Base-by-base conservation (phyloP, 371 early-diverging fungal genomes). In the Mucor velutinosus region DNA sequence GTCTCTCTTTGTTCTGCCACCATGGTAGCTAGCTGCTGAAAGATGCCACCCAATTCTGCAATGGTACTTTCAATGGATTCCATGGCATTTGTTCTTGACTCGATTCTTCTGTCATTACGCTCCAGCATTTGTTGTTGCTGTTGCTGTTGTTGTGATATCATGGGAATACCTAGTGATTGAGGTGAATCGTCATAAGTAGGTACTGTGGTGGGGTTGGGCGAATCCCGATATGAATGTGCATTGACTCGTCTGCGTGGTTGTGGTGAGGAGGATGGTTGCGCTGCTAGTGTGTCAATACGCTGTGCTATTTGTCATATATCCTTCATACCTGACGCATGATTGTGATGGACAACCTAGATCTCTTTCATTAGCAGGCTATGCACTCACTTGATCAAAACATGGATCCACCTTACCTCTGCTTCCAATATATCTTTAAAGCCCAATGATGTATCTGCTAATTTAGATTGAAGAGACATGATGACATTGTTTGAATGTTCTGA, bases 51-150 rank as follows among this genome's bases (percentile, higher is more conserved):
- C n/a, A 99, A 86, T 74, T 99, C 99, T 0, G 95, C 93, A 64
- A 99, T 95, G 1, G 99, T 99, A 12, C 94, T 91, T 67, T 99
- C 99, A 61, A 99, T 97, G 17, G 93, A 90, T 69, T 94, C 94
- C 61, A 99, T 97, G 1, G 99, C 98, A 4, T 91, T 88, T 0
- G 91, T 86, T 55, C 99, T 84, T 55, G 87, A 87, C 62, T 97
- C 95, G 56, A 96, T 83, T 74, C 95, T 94, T 64, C 87, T 82
- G 64, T 88, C 81, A 60, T 91, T 82, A 35, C 80, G 77, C 30
- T 77, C 68, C 64, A 84, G 71, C 61, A 83, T 67, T 67, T 88
- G 68, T 64, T 85, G 80, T 74, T 89, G 86, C 71, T 90, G 92
- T 53, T 85, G 83, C 67, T 89, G 82, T 49, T 80, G 77, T 7